Conservation (phyloP, 1,139 yeast species). For the Tardiomyces blankii region DNA sequence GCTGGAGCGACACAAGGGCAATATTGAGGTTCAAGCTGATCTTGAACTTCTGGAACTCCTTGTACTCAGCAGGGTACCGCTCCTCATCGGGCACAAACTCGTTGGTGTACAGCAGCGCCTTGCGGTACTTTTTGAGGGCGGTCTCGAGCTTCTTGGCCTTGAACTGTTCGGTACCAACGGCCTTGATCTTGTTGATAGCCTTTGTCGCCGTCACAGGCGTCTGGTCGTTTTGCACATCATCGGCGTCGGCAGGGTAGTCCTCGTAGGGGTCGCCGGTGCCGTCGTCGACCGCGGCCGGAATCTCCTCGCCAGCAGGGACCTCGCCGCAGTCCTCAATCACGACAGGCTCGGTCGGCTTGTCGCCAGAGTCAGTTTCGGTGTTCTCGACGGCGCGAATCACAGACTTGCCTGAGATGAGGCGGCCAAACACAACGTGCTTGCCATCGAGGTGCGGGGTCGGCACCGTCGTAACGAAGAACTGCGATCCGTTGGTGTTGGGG, state of each 20-base stretch:
- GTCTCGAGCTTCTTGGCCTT: constrained; percentile 48
- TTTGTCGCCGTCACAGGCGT: constrained; percentile 44
- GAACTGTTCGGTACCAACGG: constrained; percentile 66
- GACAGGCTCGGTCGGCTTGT: constrained; percentile 55
- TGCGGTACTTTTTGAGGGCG: constrained; percentile 51
- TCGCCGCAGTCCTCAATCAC: constrained; percentile 63
- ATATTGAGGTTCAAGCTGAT: constrained; percentile 57
- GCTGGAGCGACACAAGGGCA: constrained; percentile 60
- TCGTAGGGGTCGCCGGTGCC: constrained; percentile 82
- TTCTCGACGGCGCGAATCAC: constrained; percentile 70
- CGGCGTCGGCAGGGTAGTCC: constrained; percentile 50
- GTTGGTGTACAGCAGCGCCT: constrained; percentile 17
- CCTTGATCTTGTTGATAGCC: constrained; percentile 57
- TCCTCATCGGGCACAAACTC: constrained; percentile 15
- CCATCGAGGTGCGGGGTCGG: constrained; percentile 81
- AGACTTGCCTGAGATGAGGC: constrained; percentile 73
- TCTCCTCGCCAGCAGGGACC: constrained; percentile 40
- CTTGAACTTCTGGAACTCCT: constrained; percentile 32
- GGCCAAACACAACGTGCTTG: constrained; percentile 94
- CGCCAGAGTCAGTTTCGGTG: constrained; percentile 48
- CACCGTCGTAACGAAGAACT: constrained; percentile 79
- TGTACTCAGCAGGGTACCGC: constrained; percentile 12
- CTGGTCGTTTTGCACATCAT: constrained; percentile 34
- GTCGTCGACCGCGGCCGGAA: constrained; percentile 33
- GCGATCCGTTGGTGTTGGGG: constrained; percentile 91